Conservation (phyloP, 208 protist species). For the Acanthamoeba royreba region DNA sequence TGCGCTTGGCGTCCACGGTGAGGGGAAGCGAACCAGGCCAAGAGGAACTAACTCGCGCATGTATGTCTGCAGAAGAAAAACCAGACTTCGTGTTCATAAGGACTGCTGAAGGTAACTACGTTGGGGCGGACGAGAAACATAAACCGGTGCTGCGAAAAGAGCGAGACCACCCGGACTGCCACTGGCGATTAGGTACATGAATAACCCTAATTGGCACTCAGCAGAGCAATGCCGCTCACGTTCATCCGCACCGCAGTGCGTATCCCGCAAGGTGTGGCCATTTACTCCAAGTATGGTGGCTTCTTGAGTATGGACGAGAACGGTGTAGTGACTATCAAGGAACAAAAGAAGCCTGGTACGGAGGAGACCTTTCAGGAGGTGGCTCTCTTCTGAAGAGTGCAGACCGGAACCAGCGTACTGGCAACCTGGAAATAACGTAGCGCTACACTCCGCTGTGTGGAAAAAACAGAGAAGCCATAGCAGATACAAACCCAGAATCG, state of each 20-base stretch:
- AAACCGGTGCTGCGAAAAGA: neutral
- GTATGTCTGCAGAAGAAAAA: neutral
- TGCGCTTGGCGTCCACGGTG: neutral
- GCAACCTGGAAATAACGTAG: no score
- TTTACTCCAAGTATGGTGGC: neutral
- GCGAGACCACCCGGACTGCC: neutral
- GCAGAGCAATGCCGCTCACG: no score
- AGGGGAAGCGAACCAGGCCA: no score
- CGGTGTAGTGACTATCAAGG: neutral
- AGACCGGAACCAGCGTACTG: no score
- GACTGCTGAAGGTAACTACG: neutral
- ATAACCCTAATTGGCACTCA: neutral
- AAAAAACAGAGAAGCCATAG: no score
- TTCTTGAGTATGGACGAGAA: neutral
- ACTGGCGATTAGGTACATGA: neutral
- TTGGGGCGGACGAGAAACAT: neutral
- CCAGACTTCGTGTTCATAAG: neutral
- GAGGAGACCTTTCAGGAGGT: neutral
- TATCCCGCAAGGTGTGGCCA: neutral
- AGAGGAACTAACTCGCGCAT: neutral
- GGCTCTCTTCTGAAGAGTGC: no score
- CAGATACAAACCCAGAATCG: no score
- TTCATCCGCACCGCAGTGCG: neutral
- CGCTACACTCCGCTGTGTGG: no score
- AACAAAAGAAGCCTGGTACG: neutral